These are phyloP conservation scores for Spiraea crenata DNA, from an alignment of 331 rosid species.

Conservation along the genomic window DNA sequence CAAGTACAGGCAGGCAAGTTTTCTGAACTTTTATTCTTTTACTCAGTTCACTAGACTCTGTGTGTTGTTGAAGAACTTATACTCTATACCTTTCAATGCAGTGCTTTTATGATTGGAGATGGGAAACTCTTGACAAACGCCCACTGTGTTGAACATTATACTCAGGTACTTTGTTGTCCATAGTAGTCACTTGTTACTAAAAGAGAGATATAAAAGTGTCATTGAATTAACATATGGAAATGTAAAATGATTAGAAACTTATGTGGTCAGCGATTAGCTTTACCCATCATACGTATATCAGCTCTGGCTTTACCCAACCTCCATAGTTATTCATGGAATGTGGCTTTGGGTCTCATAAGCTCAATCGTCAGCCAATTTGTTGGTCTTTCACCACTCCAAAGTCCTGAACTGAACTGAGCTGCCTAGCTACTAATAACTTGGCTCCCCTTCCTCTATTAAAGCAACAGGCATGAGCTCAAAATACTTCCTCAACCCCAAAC, in stretches of 20 bases:
- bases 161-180: slow-evolving; percentile 59
- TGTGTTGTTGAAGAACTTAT: background rate
- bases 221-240: background rate
- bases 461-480: no score
- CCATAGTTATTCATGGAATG: background rate
- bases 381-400: no score
- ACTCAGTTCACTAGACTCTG: background rate
- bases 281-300: background rate
- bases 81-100: slow-evolving; percentile 42
- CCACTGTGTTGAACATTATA: slow-evolving; percentile 93
- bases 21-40: slow-evolving; percentile 24
- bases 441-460: no score
- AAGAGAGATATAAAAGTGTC: background rate
- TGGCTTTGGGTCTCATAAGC: background rate
- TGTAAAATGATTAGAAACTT: background rate
- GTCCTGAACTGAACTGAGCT: no score
- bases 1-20: slow-evolving; percentile 96
- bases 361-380: background rate
- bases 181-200: background rate
- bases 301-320: background rate
- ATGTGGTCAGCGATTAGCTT: background rate
- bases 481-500: background rate
- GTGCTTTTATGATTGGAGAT: slow-evolving; percentile 92
- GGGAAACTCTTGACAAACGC: slow-evolving; percentile 93
- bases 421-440: no score